These are phyloP conservation scores for Collariella sp. DNA, from an alignment of 495 filamentous ascomycete species.

Conservation along the genomic window DNA sequence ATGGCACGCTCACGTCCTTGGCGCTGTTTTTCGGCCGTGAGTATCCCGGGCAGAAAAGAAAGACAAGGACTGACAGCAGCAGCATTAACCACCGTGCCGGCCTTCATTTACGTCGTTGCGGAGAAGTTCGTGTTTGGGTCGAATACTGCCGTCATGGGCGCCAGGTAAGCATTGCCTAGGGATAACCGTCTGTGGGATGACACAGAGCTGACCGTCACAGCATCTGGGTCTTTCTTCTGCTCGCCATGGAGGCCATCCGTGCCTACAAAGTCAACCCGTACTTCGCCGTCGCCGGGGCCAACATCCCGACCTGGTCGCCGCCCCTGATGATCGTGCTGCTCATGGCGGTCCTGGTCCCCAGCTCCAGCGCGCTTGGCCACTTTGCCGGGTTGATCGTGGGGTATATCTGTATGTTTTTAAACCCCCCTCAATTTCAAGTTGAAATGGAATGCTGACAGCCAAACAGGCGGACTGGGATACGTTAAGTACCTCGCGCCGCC, in stretches of 20 bases:
- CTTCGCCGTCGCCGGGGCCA: conserved; percentile 61
- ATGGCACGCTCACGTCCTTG: conserved; percentile 79
- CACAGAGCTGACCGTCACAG: conserved; percentile 33
- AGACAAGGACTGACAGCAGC: background rate
- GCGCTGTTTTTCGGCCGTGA: conserved; percentile 83
- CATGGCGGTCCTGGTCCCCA: conserved; percentile 64
- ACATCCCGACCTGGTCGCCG: conserved; percentile 86
- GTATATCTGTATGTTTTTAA: conserved; percentile 63
- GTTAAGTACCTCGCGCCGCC: conserved; percentile 77
- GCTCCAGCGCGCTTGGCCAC: conserved; percentile 79
- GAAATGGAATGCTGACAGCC: conserved; percentile 2
- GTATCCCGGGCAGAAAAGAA: conserved; percentile 26
- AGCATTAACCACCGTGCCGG: conserved; percentile 77
- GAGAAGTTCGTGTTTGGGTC: conserved; percentile 57
- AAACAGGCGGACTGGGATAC: conserved; percentile 68
- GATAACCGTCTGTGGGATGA: background rate
- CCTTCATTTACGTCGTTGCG: conserved; percentile 57
- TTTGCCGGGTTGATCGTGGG: conserved; percentile 71
- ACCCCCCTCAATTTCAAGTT: background rate
- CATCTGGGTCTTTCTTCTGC: conserved; percentile 83
- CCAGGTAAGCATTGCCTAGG: conserved; percentile 51
- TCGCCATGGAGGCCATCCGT: conserved; percentile 76
- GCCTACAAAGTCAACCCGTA: conserved; percentile 63
- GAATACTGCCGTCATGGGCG: conserved; percentile 66
- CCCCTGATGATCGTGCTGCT: conserved; percentile 67